These are phyloP conservation scores for Bjerkandera adusta DNA, from an alignment of 1,284 basidiomycete genomes.

Conservation along the genomic window DNA sequence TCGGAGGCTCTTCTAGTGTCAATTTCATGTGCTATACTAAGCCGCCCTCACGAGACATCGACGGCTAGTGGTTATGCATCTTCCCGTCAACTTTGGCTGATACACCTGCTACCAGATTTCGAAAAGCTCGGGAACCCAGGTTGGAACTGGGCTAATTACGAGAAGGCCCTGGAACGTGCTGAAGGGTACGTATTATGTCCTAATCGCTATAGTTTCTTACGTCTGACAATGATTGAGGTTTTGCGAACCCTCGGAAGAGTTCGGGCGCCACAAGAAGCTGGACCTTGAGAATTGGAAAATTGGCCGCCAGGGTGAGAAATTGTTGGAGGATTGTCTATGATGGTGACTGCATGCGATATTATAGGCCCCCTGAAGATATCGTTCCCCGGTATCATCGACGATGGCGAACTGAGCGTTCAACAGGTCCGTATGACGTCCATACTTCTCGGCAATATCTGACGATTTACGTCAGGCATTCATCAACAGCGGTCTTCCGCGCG, in stretches of 20 bases:
- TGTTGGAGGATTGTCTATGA: too few species aligned
- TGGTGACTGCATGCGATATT: too few species aligned
- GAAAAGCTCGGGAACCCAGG: constrained; percentile 16
- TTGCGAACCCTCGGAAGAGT: too few species aligned
- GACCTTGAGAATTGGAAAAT: too few species aligned
- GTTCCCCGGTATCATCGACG: constrained; percentile 9
- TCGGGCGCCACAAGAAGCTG: too few species aligned
- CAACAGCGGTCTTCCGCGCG: constrained; percentile 17
- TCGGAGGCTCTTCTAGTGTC: constrained; percentile 8
- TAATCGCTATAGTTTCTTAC: too few species aligned
- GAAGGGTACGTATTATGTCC: constrained; percentile 8
- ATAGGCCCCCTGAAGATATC: constrained; percentile 8
- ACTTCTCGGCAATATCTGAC: too few species aligned
- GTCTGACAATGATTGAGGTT: too few species aligned
- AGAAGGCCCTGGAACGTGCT: constrained; percentile 5
- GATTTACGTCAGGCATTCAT: constrained; percentile 14
- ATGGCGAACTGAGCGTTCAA: constrained; percentile 16
- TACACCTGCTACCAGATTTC: constrained; percentile 5
- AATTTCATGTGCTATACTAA: constrained; percentile 9
- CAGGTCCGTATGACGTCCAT: constrained; percentile 12
- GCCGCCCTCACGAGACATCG: constrained; percentile 5
- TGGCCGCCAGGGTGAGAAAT: too few species aligned
- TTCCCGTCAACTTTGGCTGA: not conserved
- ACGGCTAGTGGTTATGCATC: not conserved
- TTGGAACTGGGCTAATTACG: constrained; percentile 13